phyloP scores from a whole-genome alignment of 495 filamentous ascomycete species.

The Hypoxylon fuscum region DNA sequence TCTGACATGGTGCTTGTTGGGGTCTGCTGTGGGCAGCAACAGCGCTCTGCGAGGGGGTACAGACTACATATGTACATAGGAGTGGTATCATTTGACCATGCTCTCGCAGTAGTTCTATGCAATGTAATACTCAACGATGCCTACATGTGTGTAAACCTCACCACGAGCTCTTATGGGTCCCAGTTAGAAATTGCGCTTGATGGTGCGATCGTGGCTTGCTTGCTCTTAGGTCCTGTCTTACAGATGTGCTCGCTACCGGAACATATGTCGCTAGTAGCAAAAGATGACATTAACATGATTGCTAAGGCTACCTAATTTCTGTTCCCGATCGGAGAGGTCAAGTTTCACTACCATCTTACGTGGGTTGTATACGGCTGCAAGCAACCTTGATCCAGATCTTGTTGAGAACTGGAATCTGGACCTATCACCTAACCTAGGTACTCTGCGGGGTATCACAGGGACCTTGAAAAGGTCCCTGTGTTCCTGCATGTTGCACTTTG shows the following conservation, averaged over 20 bases:
- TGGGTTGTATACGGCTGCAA: neutral
- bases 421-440: too few species aligned
- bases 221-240: neutral
- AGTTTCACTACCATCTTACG: neutral
- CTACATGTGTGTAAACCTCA: too few species aligned
- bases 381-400: neutral
- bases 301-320: neutral
- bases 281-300: conserved; percentile 3
- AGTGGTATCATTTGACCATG: too few species aligned
- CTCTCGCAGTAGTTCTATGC: too few species aligned
- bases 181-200: too few species aligned
- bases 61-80: too few species aligned
- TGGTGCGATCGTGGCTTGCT: too few species aligned
- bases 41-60: too few species aligned
- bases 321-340: neutral
- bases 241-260: conserved; percentile 9
- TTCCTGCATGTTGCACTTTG: conserved; percentile 19
- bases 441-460: conserved; percentile 11
- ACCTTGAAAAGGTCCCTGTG: too few species aligned
- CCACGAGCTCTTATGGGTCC: too few species aligned
- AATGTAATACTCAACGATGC: too few species aligned
- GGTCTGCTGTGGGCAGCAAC: neutral
- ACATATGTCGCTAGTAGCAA: neutral
- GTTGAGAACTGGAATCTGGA: too few species aligned
- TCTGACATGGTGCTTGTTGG: neutral